phyloP scores from a whole-genome alignment of 768 basidiomycete genomes.

The Leucocoprinus birnbaumii region DNA sequence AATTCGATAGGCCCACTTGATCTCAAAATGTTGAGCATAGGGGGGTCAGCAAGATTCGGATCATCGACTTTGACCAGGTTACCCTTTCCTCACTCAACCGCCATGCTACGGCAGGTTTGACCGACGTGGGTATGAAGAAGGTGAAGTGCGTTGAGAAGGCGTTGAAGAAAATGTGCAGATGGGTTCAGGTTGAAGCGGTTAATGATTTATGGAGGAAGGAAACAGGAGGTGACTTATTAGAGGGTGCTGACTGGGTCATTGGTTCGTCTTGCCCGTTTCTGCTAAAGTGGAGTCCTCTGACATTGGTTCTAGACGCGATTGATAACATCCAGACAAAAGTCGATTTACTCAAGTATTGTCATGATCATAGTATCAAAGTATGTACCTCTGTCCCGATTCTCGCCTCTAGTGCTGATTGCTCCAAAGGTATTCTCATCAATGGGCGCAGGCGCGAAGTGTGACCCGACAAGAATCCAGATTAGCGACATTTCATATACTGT shows the following conservation, averaged over 20 bases:
- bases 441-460: constrained; percentile 93
- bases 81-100: constrained; percentile 93
- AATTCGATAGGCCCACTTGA: not conserved
- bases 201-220: constrained; percentile 88
- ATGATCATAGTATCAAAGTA: constrained; percentile 76
- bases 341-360: constrained; percentile 87
- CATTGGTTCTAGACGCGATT: constrained; percentile 68
- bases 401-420: not conserved
- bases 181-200: constrained; percentile 82
- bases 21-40: constrained; percentile 28
- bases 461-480: constrained; percentile 94
- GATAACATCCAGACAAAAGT: constrained; percentile 98
- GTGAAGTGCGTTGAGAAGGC: constrained; percentile 72
- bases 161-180: constrained; percentile 73
- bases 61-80: constrained; percentile 96
- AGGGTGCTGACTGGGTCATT: constrained; percentile 92
- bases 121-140: constrained; percentile 93
- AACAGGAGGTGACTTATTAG: constrained; percentile 67
- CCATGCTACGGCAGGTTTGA: constrained; percentile 85
- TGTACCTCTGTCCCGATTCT: constrained; percentile 10
- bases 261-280: constrained; percentile 42
- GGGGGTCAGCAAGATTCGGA: constrained; percentile 71
- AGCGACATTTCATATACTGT: constrained; percentile 90
- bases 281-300: not conserved
- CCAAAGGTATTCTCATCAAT: constrained; percentile 90